These are phyloP conservation scores for Pseudognaphalium luteoalbum DNA, from an alignment of 129 eudicot species.

Conservation along the genomic window DNA sequence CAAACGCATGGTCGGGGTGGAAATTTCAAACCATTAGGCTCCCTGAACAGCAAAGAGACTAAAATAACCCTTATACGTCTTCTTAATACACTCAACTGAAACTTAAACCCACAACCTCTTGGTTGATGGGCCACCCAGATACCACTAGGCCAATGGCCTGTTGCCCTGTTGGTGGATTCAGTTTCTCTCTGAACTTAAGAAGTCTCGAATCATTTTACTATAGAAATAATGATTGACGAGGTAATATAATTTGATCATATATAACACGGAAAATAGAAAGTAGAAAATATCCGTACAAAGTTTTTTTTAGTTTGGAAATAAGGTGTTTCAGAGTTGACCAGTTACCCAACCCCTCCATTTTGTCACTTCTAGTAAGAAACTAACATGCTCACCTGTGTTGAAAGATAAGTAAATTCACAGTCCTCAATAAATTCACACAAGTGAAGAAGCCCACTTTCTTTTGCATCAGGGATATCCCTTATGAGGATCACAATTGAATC, in stretches of 20 bases:
- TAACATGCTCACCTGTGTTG: constrained; percentile 71
- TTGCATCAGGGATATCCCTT: constrained; percentile 96
- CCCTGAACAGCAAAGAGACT: too few relatives aligned
- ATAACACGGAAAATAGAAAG: background rate
- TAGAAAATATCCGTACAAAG: background rate
- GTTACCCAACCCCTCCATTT: background rate
- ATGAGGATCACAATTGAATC: constrained; percentile 93
- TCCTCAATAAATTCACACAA: constrained; percentile 98
- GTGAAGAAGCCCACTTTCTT: constrained; percentile 93
- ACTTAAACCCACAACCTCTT: too few relatives aligned
- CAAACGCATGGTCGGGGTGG: background rate
- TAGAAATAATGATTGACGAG: too few relatives aligned
- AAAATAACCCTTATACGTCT: too few relatives aligned
- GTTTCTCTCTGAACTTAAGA: background rate
- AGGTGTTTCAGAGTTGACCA: background rate
- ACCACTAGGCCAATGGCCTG: too few relatives aligned
- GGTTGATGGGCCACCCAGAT: too few relatives aligned
- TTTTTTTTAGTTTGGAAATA: background rate
- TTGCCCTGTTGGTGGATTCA: too few relatives aligned
- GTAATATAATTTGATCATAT: background rate
- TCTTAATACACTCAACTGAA: too few relatives aligned
- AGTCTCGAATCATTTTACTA: background rate
- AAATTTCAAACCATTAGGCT: background rate
- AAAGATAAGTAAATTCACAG: constrained; percentile 95
- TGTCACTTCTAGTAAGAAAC: background rate